These are phyloP conservation scores for Vaccinium macrocarpon DNA, from an alignment of 148 eudicot genomes.

Conservation along the genomic window DNA sequence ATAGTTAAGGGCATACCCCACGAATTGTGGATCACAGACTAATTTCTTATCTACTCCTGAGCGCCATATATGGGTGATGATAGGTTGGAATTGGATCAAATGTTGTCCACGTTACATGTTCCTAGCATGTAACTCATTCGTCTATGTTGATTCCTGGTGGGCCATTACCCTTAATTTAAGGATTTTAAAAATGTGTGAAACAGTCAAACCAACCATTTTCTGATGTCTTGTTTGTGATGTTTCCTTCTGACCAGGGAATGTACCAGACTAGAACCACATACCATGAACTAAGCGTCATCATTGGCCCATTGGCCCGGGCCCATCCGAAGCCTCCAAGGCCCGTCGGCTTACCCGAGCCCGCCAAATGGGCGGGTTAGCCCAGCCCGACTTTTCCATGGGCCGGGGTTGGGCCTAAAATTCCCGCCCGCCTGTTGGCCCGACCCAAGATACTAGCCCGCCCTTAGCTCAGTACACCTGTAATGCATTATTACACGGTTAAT, in stretches of 20 bases:
- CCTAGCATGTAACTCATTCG: neutral
- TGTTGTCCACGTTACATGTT: constrained; percentile 6
- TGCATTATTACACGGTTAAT: too few species aligned
- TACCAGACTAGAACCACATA: too few species aligned
- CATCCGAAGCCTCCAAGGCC: too few species aligned
- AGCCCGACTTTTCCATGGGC: too few species aligned
- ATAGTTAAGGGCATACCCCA: neutral
- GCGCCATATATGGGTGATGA: neutral
- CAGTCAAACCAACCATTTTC: neutral
- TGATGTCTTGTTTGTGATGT: neutral
- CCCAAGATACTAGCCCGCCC: too few species aligned
- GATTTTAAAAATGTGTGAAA: neutral
- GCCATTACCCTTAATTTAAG: neutral
- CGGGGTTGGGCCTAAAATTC: too few species aligned
- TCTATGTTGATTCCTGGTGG: constrained; percentile 11
- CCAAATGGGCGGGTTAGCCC: too few species aligned
- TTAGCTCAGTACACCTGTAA: too few species aligned
- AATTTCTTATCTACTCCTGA: neutral
- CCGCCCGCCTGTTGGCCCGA: too few species aligned
- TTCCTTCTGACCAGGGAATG: neutral
- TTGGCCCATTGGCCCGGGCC: too few species aligned
- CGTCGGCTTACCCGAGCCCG: too few species aligned
- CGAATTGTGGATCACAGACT: neutral
- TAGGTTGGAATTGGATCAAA: neutral
- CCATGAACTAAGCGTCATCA: too few species aligned